These are phyloP conservation scores for Pyrenophora tritici-repentis DNA, from an alignment of 2,329 filamentous ascomycete genomes.

Conservation along the genomic window DNA sequence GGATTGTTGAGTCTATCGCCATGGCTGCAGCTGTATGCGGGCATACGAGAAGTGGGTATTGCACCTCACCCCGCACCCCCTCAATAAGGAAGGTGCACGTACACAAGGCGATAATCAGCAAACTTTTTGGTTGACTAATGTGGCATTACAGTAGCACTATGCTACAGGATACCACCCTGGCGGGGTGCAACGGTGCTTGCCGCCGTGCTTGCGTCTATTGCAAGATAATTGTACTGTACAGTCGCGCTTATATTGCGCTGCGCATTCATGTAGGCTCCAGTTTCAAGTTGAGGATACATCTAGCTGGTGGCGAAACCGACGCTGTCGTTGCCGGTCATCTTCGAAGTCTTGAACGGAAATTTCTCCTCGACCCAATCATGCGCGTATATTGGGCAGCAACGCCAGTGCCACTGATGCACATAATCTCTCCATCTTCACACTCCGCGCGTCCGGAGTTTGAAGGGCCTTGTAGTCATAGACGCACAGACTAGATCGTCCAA, in stretches of 20 bases:
- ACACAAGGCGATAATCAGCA: conserved; percentile 11
- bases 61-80: conserved; percentile 8
- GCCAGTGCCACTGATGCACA: not conserved
- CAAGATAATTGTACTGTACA: conserved; percentile 29
- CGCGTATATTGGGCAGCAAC: not conserved
- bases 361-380: not conserved
- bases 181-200: conserved; percentile 22
- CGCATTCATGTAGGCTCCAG: not conserved
- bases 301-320: not conserved
- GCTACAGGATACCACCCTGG: conserved; percentile 20
- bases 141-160: conserved; percentile 21
- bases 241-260: conserved; percentile 14
- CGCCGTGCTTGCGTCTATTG: conserved; percentile 23
- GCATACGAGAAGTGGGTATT: conserved; percentile 15
- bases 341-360: not conserved
- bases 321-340: not conserved
- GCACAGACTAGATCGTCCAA: conserved; percentile 2
- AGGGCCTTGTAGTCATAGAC: not conserved
- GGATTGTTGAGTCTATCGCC: conserved; percentile 6
- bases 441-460: too few relatives aligned
- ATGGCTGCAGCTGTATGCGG: not conserved
- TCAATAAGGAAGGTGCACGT: conserved; percentile 26
- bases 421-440: not conserved
- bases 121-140: conserved; percentile 15
- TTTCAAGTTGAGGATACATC: not conserved